Evolutionary conservation across 2,329 filamentous ascomycete species (phyloP).

Genomic region (Neofusicoccum parvum): DNA sequence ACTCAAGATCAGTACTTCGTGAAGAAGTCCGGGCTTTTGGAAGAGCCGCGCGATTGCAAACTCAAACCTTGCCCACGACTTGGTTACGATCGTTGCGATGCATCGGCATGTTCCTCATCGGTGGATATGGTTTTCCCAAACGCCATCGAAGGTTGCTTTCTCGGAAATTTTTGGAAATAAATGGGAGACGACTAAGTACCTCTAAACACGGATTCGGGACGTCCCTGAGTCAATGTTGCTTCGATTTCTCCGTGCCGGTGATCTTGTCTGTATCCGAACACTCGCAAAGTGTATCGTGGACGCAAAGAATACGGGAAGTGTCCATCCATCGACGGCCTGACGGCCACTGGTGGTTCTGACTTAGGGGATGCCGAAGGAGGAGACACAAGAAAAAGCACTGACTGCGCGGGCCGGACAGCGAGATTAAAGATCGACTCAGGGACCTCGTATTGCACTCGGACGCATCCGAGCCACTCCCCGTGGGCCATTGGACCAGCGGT

Average conservation of each 20-base stretch:
- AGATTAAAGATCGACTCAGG: conserved; percentile 14
- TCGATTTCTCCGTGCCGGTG: background rate
- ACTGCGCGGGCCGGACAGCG: background rate
- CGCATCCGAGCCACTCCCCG: background rate
- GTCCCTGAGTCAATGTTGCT: background rate
- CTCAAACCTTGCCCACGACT: no score
- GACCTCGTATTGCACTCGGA: conserved; percentile 5
- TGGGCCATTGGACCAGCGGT: background rate
- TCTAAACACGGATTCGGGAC: background rate
- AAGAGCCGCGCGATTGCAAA: no score
- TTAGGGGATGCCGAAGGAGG: background rate
- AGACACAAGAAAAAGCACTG: background rate
- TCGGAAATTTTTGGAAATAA: background rate
- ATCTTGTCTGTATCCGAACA: background rate
- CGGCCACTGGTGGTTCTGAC: no score
- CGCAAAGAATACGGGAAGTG: background rate
- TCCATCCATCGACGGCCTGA: no score
- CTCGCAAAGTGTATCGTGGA: background rate
- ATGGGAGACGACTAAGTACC: background rate
- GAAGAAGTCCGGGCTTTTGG: no score
- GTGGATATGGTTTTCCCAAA: background rate
- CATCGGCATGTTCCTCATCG: background rate
- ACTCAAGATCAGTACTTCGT: no score
- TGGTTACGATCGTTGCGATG: no score
- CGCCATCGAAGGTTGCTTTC: background rate